phyloP scores from a whole-genome alignment of 2,329 filamentous ascomycete species.

The Colletotrichum graminicola region DNA sequence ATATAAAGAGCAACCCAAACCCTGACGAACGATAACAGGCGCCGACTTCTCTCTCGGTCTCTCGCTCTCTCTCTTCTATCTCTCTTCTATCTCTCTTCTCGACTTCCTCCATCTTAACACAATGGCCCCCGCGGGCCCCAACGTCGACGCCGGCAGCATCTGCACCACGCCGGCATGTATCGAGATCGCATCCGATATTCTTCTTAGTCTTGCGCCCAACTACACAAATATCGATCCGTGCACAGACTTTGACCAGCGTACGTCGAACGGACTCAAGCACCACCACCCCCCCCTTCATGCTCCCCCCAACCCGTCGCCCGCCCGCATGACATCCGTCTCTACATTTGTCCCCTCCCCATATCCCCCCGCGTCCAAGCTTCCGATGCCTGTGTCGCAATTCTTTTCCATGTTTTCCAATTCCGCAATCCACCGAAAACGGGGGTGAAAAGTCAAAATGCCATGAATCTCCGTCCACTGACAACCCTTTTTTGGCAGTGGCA shows the following conservation, averaged over 20 bases:
- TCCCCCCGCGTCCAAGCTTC: constrained; percentile 6
- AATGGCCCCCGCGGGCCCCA: constrained; percentile 23
- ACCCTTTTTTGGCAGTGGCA: constrained; percentile 54
- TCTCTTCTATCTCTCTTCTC: no score
- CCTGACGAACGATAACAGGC: constrained; percentile 9
- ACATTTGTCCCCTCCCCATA: background rate
- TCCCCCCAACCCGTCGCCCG: background rate
- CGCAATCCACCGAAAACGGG: background rate
- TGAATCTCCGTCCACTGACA: constrained; percentile 13
- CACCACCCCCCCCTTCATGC: background rate
- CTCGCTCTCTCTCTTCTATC: no score
- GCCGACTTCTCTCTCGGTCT: background rate
- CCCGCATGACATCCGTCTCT: constrained; percentile 14
- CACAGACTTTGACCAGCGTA: constrained; percentile 71
- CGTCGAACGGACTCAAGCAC: constrained; percentile 4
- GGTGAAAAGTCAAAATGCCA: background rate
- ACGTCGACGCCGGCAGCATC: constrained; percentile 18
- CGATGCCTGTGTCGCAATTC: background rate
- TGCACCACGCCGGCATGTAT: constrained; percentile 47
- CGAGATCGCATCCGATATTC: constrained; percentile 47
- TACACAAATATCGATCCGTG: constrained; percentile 76
- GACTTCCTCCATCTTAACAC: background rate
- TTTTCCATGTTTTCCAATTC: background rate
- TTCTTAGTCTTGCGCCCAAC: constrained; percentile 50
- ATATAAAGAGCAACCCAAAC: constrained; percentile 18